Conservation (phyloP, 306 rosid species). For the Lathyrus sativus region DNA sequence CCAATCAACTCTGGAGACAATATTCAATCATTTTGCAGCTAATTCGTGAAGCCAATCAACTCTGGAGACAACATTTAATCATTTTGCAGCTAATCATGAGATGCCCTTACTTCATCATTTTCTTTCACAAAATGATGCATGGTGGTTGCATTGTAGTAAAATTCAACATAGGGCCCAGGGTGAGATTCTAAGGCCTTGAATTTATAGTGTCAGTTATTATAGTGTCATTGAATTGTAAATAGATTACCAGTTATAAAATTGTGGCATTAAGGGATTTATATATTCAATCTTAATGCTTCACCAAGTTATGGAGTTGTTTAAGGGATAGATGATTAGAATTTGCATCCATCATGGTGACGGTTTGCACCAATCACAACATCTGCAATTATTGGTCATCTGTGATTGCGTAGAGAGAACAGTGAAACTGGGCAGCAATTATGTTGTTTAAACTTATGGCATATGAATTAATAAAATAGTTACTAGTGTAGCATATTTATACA, state of each 20-base stretch:
- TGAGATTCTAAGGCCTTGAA: constrained; percentile 26
- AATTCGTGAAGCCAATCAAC: constrained; percentile 73
- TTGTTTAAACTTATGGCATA: neutral
- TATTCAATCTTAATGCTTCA: constrained; percentile 11
- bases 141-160: neutral
- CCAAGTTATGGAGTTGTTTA: constrained; percentile 15
- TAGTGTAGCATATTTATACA: neutral
- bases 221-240: constrained; percentile 42
- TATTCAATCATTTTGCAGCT: constrained; percentile 91
- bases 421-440: neutral
- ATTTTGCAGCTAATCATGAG: constrained; percentile 81
- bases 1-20: constrained; percentile 89
- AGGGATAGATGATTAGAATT: neutral
- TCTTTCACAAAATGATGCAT: constrained; percentile 12
- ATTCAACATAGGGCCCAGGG: constrained; percentile 18
- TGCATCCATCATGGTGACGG: too few species aligned
- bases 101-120: constrained; percentile 3
- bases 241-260: constrained; percentile 18
- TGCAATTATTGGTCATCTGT: neutral
- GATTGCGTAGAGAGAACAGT: neutral
- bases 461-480: neutral
- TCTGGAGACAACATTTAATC: constrained; percentile 82
- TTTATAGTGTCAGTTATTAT: constrained; percentile 32
- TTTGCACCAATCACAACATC: too few species aligned
- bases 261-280: neutral